Base-by-base conservation (phyloP, 2,329 filamentous ascomycete genomes). In the Phoma herbarum region DNA sequence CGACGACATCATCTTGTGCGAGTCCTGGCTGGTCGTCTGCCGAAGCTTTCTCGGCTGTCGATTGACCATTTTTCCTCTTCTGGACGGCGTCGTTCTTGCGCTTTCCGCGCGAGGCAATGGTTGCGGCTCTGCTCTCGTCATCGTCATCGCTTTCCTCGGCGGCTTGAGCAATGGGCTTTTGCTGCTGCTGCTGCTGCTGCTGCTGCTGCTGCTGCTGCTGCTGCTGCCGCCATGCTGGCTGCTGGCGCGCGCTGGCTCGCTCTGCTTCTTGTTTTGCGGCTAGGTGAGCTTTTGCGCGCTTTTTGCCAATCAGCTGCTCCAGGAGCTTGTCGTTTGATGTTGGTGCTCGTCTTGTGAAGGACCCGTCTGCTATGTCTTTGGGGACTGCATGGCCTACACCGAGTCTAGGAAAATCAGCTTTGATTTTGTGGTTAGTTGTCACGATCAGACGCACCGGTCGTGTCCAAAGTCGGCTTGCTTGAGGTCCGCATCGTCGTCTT, bases 381-480 rank as follows among this genome's bases (percentile, higher is more conserved):
- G 78, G 78, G 8, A 73, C 62, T 26, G 65, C 63, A 0, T 70
- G 75, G 35, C 78, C 78, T n/a, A 79, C 62, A 44, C 78, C 78
- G 55, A 79, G 67, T 43, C 78, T 80, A 45, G 46, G 14, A 3
- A 25, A 2, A 57, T 51, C 41, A 57, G 25, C n/a, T 23, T 8
- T 11, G 35, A 18, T n/a, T 26, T 25, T 10, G 35, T 11, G 6
- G 39, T 16, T 14, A 2, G 5, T 9, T 5, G 26, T 3, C 16
- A 26, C 20, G 37, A 28, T 29, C 25, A 16, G 33, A 35, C 33
- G n/a, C 75, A 86, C 85, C 80, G 80, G 68, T 86, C 84, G 22
- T 84, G 83, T 4, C 82, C 81, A 35, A 81, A 78, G 16, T 77
- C 80, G 64, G 85, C 85, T 37, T 85, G 78, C 60, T 84, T 82